Evolutionary conservation across 495 filamentous ascomycete genomes (phyloP), one percentile per base, ranked within the genome.

Genomic region (Hamigera avellanea): DNA sequence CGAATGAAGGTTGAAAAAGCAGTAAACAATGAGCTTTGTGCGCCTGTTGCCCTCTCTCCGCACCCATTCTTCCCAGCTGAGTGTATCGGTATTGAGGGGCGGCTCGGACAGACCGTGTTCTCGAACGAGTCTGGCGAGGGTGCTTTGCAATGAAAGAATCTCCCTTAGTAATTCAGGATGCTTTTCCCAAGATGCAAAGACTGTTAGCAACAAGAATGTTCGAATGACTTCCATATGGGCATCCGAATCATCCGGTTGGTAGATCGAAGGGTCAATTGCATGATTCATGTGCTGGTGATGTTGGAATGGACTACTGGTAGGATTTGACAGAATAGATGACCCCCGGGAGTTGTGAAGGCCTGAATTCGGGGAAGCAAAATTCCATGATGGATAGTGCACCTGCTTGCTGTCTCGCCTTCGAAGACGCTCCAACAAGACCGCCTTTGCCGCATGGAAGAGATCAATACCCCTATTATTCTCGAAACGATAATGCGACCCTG

Each of bases 381-480:
- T 64, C 64, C 64, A 69, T 33, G 64, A 45, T 13, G 60, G 54
- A 25, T 58, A 56, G 25, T 55, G 57, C 12, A 64, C 60, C 40
- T 67, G 56, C 32, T 65, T 61, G 41, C 62, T 65, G 30, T 68
- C 64, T 41, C 61, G 45, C 42, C 62, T 53, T 19, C 64, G 65
- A 6, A 68, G 56, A 5, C 63, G 64, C 40, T 72, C 65, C 14
- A 66, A 43, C 14, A 68, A 44, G 13, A 71, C 59, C 12, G 64
- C 57, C 40, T 66, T 69, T 2, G 67, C 59, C 6, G 80, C 80
- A 54, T 82, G 77, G 61, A 81, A 86, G 6, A 86, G 57, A 9
- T 79, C 74, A 43, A 80, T 75, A 0, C 76, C 78, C 25, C 75
- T 64, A 32, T 71, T 69, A 28, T 73, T 78, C 44, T 83, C 79